Evolutionary conservation across 371 early-diverging fungal genomes (phyloP), one percentile per base, ranked within the genome.

Genomic region (Parasitella parasitica): DNA sequence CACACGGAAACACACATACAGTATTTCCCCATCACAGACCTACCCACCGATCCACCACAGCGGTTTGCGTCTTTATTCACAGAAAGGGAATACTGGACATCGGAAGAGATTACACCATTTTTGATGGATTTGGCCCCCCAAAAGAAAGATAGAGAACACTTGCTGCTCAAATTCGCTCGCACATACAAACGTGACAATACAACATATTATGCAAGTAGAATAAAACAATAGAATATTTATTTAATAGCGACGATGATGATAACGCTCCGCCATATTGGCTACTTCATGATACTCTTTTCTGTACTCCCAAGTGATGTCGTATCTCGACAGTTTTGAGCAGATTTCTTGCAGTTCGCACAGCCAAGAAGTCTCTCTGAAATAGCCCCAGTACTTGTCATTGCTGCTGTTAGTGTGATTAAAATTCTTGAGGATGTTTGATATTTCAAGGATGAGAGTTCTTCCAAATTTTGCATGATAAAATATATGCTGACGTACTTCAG

Each of bases 41-140:
- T 86, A n/a, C 72, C 87, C 1, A 66, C 67, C 15, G 81, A 85
- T n/a, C 78, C 84, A 2, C 75, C 80, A 0, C 66, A 72, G 13
- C 73, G 87, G 4, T 86, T 86, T 56, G 72, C 77, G 5, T 67
- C 77, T 0, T 56, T 86, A 8, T 86, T 86, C 61, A 69, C 76
- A 35, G 70, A 73, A 63, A 82, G 84, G 28, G 61, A 59, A 11
- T 66, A 76, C 16, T 86, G 87, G 87, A 69, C 73, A 6, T 63
- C 69, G 5, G 80, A 76, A 12, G 83, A 84, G 13, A 83, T 86
- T 12, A 57, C 59, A 15, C 83, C 85, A 0, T 86, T 78, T 48
- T 57, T 86, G 36, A 62, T 70, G 2, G 84, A 85, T 46, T 54
- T 86, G 6, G 85, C 83, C 13, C 67, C 79, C 9, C 77, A 73